These are phyloP conservation scores for Breynia disticha DNA, from an alignment of 441 rosid genomes.

Conservation along the genomic window DNA sequence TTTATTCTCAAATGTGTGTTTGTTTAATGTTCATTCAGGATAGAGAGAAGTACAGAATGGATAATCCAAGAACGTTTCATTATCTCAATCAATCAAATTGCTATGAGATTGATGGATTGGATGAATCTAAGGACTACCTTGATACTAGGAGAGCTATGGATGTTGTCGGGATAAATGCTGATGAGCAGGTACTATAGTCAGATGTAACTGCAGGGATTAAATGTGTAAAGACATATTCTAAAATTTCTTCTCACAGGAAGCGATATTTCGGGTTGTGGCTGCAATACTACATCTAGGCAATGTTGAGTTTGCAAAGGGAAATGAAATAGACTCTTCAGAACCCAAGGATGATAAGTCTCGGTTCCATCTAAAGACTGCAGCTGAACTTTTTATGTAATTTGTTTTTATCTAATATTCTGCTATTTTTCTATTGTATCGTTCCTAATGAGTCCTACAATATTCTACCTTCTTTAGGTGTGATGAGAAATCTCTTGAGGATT, in stretches of 20 bases:
- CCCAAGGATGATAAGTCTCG: conserved; percentile 75
- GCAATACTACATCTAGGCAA: conserved; percentile 96
- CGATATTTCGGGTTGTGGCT: conserved; percentile 84
- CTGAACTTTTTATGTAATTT: conserved; percentile 76
- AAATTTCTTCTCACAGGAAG: conserved; percentile 47
- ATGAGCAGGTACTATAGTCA: conserved; percentile 51
- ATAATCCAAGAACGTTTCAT: conserved; percentile 56
- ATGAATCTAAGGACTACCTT: conserved; percentile 62
- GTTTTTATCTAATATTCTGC: conserved; percentile 1
- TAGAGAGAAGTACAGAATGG: conserved; percentile 43
- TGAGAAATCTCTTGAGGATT: conserved; percentile 66
- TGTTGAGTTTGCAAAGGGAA: conserved; percentile 69
- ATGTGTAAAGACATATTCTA: conserved; percentile 14
- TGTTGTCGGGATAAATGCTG: conserved; percentile 59
- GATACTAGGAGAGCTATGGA: conserved; percentile 79
- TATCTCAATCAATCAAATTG: conserved; percentile 77
- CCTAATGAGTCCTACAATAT: conserved; percentile 15
- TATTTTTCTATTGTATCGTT: conserved; percentile 7
- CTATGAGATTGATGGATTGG: conserved; percentile 51
- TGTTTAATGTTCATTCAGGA: conserved; percentile 27
- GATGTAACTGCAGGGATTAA: background rate
- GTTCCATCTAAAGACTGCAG: conserved; percentile 66
- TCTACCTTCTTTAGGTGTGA: conserved; percentile 60
- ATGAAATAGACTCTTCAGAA: conserved; percentile 64
- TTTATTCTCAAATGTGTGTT: background rate